phyloP scores from a whole-genome alignment of 768 basidiomycete genomes.

The Dentipellis sp. region DNA sequence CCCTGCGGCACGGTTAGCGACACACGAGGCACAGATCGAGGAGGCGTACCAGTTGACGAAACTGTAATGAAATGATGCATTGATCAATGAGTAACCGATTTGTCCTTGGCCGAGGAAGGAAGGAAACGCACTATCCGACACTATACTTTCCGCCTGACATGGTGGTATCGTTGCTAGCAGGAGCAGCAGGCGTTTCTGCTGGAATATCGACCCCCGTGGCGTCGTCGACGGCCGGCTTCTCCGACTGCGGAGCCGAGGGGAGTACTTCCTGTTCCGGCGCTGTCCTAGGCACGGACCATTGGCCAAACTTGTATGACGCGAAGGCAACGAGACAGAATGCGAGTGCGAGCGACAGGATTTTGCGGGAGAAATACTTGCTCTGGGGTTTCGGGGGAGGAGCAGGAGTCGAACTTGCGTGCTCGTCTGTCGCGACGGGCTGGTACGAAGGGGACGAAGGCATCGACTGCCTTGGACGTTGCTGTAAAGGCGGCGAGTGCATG shows the following conservation, averaged over 20 bases:
- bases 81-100: too few species aligned
- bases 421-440: constrained; percentile 8
- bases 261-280: not conserved
- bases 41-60: constrained; percentile 64
- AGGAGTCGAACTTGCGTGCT: not conserved
- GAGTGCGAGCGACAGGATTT: constrained; percentile 1
- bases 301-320: constrained; percentile 10
- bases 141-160: constrained; percentile 53
- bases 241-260: not conserved
- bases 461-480: not conserved
- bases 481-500: too few species aligned
- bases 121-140: constrained; percentile 63
- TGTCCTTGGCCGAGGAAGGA: not conserved
- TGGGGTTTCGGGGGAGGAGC: not conserved
- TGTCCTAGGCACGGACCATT: constrained; percentile 7
- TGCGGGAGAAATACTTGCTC: not conserved
- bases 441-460: constrained; percentile 2
- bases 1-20: constrained; percentile 38
- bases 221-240: not conserved
- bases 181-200: not conserved
- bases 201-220: not conserved
- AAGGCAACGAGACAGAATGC: constrained; percentile 4
- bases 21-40: not conserved
- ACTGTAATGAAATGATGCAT: constrained; percentile 24
- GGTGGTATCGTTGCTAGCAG: constrained; percentile 13